Base-by-base conservation (phyloP, 345 rosid species). In the Arabidopsis thaliana region DNA sequence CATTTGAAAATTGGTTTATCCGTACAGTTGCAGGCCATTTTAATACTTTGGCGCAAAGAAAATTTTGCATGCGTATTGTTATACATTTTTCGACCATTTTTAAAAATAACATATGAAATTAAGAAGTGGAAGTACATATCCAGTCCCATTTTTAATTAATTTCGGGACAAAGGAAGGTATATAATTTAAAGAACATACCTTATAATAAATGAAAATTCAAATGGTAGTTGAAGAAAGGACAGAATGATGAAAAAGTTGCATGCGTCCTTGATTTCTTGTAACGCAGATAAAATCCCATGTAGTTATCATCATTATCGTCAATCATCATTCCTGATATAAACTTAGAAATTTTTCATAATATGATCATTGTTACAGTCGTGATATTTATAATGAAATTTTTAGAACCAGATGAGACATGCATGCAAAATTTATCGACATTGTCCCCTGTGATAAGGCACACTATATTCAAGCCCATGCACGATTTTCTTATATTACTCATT, bases 211-310 rank as follows among this genome's bases (percentile, higher is more conserved):
- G 44, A 41, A 50, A 69, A 59, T 2, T 32, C 37, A 41, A 23
- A 66, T 72, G 78, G 73, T 72, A 42, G 78, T 78, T 78, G 78
- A 72, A 72, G 78, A 78, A 78, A 78, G 78, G 78, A 72, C 81
- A 78, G 14, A 72, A 78, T 78, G 81, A 78, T 78, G 77, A 78
- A 66, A 78, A 78, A 72, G 78, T 59, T 78, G 81, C 81, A 78
- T 78, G 78, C 81, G 81, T 78, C 81, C 81, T 72, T 78, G 73
- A 66, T 78, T 73, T 78, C 78, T 65, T 78, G 73, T 72, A 78
- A 72, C 73, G 77, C 77, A 78, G 77, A 72, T 72, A 72, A 78
- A 66, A 72, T 67, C 73, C 73, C 73, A 78, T 78, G 73, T 78
- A 72, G 69, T 51, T 65, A 59, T 78, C 81, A 78, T 78, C 73